Base-by-base conservation (phyloP, 78 protist species). In the Pelomyxa schiedti region DNA sequence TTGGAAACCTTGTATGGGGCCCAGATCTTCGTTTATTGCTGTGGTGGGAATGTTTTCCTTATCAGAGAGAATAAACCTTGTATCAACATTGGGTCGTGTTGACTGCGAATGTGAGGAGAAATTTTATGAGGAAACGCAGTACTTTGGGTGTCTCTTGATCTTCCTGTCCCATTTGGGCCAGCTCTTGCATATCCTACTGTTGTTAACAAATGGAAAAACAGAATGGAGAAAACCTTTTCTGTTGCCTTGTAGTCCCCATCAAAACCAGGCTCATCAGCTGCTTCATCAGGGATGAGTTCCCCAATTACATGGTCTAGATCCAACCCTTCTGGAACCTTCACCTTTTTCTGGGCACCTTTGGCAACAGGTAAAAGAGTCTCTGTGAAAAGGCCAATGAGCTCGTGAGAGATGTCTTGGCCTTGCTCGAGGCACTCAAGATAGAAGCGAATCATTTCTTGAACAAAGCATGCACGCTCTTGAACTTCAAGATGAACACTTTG, bases 351-450 rank as follows among this genome's bases (percentile, higher is more conserved):
- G 28, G 92, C 92, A 39, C 76, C 81, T 42, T 93, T 75, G 1
- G 94, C 95, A 35, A 92, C 93, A 16, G 93, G 94, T 66, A 83
- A 81, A 29, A 92, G 52, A 42, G 87, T 83, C 32, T 87, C 95
- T 7, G 66, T 74, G 37, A 87, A 90, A 26, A 92, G 76, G 0
- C 69, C 29, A 8, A 58, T 66, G 0, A 84, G 39, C 66, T 80
- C 78, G 42, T 8, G 8, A 63, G 86, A 75, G 6, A 78, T 70
- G 28, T 63, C 68, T 8, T 72, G 75, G 1, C 83, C 83, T 66
- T 66, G 42, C 8, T 53, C 87, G 6, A 42, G 38, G 63, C 38
- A 63, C 0, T 67, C 76, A 0, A 38, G 9, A 41, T 77, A 63
- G 67, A 83, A 53, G 75, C 43, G 68, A 30, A 88, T 24, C 4